Evolutionary conservation across 225 moss, liverwort and hornwort species (phyloP).

Genomic region (Pseudisothecium myosuroides): DNA sequence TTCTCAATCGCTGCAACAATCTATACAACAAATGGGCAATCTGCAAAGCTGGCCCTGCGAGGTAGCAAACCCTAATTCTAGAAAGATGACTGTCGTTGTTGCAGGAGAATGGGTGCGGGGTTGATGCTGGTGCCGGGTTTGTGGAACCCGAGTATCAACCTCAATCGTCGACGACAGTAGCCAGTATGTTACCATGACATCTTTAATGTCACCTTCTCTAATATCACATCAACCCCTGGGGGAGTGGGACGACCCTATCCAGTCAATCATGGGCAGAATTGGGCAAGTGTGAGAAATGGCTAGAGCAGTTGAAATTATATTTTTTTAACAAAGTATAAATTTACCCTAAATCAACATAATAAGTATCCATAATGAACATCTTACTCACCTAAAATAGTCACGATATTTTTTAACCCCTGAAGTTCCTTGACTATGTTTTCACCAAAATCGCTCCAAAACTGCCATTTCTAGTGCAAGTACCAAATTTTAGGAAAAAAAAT

Average conservation of each 20-base stretch:
- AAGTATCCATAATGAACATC: too few species aligned
- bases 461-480: too few species aligned
- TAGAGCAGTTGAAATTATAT: too few species aligned
- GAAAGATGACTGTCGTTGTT: not conserved
- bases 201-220: not conserved
- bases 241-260: too few species aligned
- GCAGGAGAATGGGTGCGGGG: not conserved
- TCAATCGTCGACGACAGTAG: not conserved
- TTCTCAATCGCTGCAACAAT: not conserved
- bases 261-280: too few species aligned
- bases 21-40: not conserved
- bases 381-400: too few species aligned
- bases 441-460: too few species aligned
- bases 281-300: not conserved
- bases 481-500: too few species aligned
- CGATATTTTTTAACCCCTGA: too few species aligned
- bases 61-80: slow-evolving; percentile 1
- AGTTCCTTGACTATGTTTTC: too few species aligned
- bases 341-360: too few species aligned
- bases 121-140: not conserved
- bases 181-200: not conserved
- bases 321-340: not conserved
- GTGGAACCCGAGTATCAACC: not conserved
- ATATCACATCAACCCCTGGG: not conserved
- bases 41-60: not conserved